Evolutionary conservation across 129 eudicot genomes (phyloP).

Genomic region (Scalesia atractyloides): DNA sequence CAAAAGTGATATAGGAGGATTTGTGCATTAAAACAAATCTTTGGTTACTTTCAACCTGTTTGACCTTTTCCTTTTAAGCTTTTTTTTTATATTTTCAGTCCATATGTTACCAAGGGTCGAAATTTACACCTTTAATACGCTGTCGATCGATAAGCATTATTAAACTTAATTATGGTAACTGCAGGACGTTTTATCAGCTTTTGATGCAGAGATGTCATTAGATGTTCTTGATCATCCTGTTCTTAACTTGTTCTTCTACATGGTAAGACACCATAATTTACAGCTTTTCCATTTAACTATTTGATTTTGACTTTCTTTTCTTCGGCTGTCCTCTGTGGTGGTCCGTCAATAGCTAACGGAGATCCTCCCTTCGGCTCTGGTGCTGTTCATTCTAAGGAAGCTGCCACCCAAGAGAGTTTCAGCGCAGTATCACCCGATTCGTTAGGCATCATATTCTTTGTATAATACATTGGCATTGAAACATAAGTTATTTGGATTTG

Average conservation of each 20-base stretch:
- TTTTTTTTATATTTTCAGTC: background rate
- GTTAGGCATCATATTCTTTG: conserved; percentile 34
- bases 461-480: conserved; percentile 15
- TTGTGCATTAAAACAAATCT: background rate
- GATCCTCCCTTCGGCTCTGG: conserved; percentile 90
- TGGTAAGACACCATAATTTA: conserved; percentile 45
- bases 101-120: background rate
- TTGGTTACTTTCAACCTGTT: background rate
- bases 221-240: conserved; percentile 80
- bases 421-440: conserved; percentile 75
- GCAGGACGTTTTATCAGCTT: conserved; percentile 79
- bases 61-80: background rate
- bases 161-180: background rate
- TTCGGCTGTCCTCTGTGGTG: background rate
- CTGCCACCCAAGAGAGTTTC: conserved; percentile 82
- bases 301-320: background rate
- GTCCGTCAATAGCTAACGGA: conserved; percentile 62
- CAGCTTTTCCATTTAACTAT: background rate
- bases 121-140: no score
- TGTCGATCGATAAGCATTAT: background rate
- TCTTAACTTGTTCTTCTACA: conserved; percentile 71
- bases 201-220: conserved; percentile 71
- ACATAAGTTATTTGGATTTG: conserved; percentile 23
- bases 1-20: background rate
- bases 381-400: conserved; percentile 75